Base-by-base conservation (phyloP, 169 alveolate genomes). In the Plasmodium reichenowi region DNA sequence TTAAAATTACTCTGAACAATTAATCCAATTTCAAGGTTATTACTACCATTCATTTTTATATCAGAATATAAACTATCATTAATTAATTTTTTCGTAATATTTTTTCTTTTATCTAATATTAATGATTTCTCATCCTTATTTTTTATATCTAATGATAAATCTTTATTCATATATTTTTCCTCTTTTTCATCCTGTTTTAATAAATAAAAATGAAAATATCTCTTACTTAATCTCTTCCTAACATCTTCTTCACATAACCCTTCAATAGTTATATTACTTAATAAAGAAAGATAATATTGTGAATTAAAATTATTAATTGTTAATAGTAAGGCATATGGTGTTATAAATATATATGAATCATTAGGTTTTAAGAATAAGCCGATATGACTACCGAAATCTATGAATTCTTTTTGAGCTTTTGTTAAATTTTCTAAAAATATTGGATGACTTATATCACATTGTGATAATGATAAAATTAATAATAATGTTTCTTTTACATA, bases 1-100 rank as follows among this genome's bases (percentile, higher is more conserved):
- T 96, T 96, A 74, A 96, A 96, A 56, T 96, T 96, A 78, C 98
- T 96, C 73, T 96, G 98, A 59, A 96, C 98, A 22, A 96, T 89
- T 43, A 96, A 91, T 7, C 96, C 97, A 45, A 95, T 93, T 76
- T 94, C 96, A 50, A 94, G 47, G 15, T 88, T 88, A 54, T 70
- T 47, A 58, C 59, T 62, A 29, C 29, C 85, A 83, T 83, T 83
- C n/a, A 83, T 20, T 67, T 70, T 83, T 83, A 68, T 83, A 6
- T 83, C 91, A 24, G 38, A 24, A 50, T 70, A 58, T 83, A 83
- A 68, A 68, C 38, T 8, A 12, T 68, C 50, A 62, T 32, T 83
- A 13, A 63, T 72, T 68, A 83, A 56, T 17, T 83, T 63, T 29
- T 68, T 24, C 12, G 64, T 56, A 3, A 58, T 47, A 9, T 6